Evolutionary conservation across 345 rosid genomes (phyloP), one percentile per base, ranked within the genome.

Genomic region (Microthlaspi erraticum): DNA sequence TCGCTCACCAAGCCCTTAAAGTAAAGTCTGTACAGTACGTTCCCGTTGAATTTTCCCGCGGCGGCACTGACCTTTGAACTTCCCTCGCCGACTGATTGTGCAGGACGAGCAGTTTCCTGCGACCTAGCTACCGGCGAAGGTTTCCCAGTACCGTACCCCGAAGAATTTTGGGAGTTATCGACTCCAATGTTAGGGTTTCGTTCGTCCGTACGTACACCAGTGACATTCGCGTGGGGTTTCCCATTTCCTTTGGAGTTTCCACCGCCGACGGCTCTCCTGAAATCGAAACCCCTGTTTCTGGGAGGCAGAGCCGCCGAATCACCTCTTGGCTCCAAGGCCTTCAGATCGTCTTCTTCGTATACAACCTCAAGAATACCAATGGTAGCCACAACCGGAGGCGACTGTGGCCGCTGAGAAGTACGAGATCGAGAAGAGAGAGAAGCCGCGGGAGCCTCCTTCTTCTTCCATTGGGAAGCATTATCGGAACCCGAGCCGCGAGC

Each of bases 401-500:
- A 61, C 32, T 60, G 62, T 41, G 62, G 13, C 1, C 62, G 70
- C 5, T 74, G 75, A 29, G 56, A 49, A 10, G 73, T 18, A 20
- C 39, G 38, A 44, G 20, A 52, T 50, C 2, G 64, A 31, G 48
- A 45, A 16, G 78, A 41, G 52, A 83, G 80, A 8, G 90, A 82
- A 14, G 87, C 84, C 62, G 60, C 23, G 0, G 79, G 58, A 3
- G 82, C 81, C 54, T 89, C 90, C 60, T 79, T 52, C 80, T 83
- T 66, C 75, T 85, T 92, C 66, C 85, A 81, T 0, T 73, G 51
- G 81, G 66, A 83, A 7, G 92, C 96, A 1, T 72, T 76, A 7
- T 84, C 84, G 16, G 59, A 67, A 54, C 87, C 88, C 2, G 87
- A 60, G 16, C 51, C 58, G 6, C 60, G 20, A 66, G 79, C 7